phyloP scores from a whole-genome alignment of 1,284 basidiomycete species.

The Moniliophthora roreri region DNA sequence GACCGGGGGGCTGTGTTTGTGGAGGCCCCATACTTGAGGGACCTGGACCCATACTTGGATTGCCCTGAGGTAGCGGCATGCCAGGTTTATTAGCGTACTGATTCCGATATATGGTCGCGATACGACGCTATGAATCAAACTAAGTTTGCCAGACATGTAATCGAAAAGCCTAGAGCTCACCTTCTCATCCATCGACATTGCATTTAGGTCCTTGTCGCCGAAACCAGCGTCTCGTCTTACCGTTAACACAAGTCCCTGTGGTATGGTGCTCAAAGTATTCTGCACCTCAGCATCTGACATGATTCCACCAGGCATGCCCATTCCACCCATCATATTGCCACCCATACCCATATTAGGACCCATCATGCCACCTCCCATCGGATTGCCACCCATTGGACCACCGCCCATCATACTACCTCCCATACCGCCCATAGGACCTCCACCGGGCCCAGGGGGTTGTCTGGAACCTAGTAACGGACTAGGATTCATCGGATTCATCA shows the following conservation, averaged over 20 bases:
- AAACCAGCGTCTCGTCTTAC: slow-evolving; percentile 50
- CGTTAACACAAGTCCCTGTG: slow-evolving; percentile 27
- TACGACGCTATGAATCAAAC: slow-evolving; percentile 16
- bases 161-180: slow-evolving; percentile 33
- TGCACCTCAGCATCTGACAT: slow-evolving; percentile 20
- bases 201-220: slow-evolving; percentile 45
- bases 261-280: slow-evolving; percentile 38
- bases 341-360: slow-evolving; percentile 18
- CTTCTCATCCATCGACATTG: slow-evolving; percentile 54
- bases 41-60: not conserved
- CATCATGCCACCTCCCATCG: slow-evolving; percentile 16
- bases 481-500: not conserved
- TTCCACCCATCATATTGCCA: slow-evolving; percentile 8
- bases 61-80: not conserved
- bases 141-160: too few species aligned
- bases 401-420: not conserved
- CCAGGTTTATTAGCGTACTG: not conserved
- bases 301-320: slow-evolving; percentile 7
- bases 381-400: slow-evolving; percentile 12
- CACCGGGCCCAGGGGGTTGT: too few species aligned
- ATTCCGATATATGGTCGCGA: slow-evolving; percentile 8
- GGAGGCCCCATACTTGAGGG: not conserved
- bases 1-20: slow-evolving; percentile 16
- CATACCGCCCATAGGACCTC: slow-evolving; percentile 26
- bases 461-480: too few species aligned